Evolutionary conservation across 164 flowering plant species (phyloP).

Genomic region (Magnolia changhungtana): DNA sequence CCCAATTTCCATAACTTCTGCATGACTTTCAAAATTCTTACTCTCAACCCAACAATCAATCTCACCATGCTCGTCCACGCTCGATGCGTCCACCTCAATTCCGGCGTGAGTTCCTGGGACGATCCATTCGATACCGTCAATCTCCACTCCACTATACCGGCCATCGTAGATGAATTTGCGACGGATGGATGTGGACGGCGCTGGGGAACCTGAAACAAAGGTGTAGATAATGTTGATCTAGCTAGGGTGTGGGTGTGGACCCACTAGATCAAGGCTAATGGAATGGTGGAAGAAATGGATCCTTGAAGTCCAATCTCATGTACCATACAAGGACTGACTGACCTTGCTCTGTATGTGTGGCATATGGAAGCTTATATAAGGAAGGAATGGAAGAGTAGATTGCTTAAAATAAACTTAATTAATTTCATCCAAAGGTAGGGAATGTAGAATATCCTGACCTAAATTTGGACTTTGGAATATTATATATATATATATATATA

Average conservation of each 20-base stretch:
- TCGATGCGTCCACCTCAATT: slow-evolving; percentile 19
- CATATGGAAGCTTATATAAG: slow-evolving; percentile 5
- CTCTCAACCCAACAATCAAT: slow-evolving; percentile 21
- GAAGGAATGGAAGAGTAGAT: neutral
- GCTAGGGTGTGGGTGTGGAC: neutral
- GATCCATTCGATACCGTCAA: slow-evolving; percentile 38
- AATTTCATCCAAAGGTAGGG: neutral
- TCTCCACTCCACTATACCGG: slow-evolving; percentile 50
- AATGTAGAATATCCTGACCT: neutral
- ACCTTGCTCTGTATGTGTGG: neutral
- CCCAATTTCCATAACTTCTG: slow-evolving; percentile 53
- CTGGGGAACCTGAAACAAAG: neutral
- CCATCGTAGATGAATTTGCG: slow-evolving; percentile 15
- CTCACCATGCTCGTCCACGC: slow-evolving; percentile 25
- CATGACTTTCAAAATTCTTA: slow-evolving; percentile 32
- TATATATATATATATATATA: no score
- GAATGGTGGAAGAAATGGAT: neutral
- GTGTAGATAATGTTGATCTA: neutral
- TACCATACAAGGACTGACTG: neutral
- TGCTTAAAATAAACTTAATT: neutral
- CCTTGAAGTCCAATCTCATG: neutral
- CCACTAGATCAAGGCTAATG: neutral
- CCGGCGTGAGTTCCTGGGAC: slow-evolving; percentile 30
- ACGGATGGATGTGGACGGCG: neutral
- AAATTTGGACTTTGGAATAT: neutral